These are phyloP conservation scores for Plasmodium yoelii DNA, from an alignment of 169 alveolate genomes.

Conservation along the genomic window DNA sequence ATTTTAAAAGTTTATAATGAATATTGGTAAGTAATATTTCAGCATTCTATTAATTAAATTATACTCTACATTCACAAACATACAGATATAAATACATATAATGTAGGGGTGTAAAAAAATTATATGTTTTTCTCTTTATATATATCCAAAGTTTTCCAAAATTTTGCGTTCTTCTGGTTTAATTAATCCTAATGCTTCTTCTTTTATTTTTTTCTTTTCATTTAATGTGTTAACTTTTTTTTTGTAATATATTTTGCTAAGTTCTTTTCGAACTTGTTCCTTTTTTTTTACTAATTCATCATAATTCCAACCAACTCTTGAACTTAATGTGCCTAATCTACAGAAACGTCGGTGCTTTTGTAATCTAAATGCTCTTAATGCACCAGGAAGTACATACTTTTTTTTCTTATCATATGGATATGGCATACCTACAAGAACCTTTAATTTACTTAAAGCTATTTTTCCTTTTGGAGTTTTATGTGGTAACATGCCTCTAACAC, in stretches of 20 bases:
- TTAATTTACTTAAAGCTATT: constrained; percentile 95
- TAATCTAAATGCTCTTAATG: constrained; percentile 92
- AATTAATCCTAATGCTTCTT: constrained; percentile 33
- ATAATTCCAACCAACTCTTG: constrained; percentile 95
- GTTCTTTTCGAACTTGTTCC: constrained; percentile 94
- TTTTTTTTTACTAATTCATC: constrained; percentile 88
- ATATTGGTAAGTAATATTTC: too few relatives aligned
- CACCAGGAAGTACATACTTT: constrained; percentile 95
- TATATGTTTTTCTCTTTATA: constrained; percentile 1
- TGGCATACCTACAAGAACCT: constrained; percentile 96
- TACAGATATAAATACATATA: too few relatives aligned
- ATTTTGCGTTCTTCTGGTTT: constrained; percentile 67
- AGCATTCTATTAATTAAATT: too few relatives aligned
- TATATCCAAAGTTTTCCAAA: constrained; percentile 64
- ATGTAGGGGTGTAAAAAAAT: too few relatives aligned
- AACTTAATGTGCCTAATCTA: constrained; percentile 93
- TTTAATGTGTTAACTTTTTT: constrained; percentile 82
- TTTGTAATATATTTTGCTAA: constrained; percentile 87
- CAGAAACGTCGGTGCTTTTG: constrained; percentile 90
- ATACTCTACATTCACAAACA: too few relatives aligned
- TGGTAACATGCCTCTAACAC: constrained; percentile 99
- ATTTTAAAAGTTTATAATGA: too few relatives aligned
- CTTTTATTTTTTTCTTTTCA: constrained; percentile 52
- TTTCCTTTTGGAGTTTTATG: constrained; percentile 98
- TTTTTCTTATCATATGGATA: constrained; percentile 94